A percentile compares a stretch with the other conserved stretches of the same genome.
phyloP scores from a whole-genome alignment of 2,329 filamentous ascomycete genomes.

The Talaromyces sp. region DNA sequence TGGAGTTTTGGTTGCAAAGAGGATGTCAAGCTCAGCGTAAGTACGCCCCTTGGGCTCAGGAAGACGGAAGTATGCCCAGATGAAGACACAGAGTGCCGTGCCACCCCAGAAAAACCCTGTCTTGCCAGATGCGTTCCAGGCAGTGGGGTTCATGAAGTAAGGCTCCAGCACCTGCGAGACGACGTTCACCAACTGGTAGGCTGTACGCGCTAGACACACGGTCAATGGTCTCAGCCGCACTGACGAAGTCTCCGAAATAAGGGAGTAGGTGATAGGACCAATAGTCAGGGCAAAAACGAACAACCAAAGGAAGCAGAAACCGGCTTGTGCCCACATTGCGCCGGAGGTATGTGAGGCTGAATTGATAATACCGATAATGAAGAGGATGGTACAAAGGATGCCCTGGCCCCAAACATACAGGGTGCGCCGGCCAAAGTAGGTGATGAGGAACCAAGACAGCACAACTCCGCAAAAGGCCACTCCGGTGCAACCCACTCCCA shows the following conservation, averaged over 20 bases:
- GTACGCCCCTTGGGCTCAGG: slow-evolving; percentile 32
- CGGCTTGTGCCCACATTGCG: slow-evolving; percentile 36
- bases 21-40: slow-evolving; percentile 34
- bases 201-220: too few relatives aligned
- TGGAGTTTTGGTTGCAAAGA: slow-evolving; percentile 25
- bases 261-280: slow-evolving; percentile 45
- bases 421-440: slow-evolving; percentile 32
- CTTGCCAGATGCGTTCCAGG: slow-evolving; percentile 38
- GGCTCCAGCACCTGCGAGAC: slow-evolving; percentile 41
- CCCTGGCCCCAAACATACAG: slow-evolving; percentile 34
- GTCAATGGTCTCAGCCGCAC: too few relatives aligned
- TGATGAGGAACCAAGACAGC: slow-evolving; percentile 34
- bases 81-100: slow-evolving; percentile 2
- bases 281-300: slow-evolving; percentile 43
- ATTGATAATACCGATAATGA: slow-evolving; percentile 40
- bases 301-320: slow-evolving; percentile 39
- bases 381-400: slow-evolving; percentile 31
- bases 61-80: slow-evolving; percentile 28
- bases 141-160: slow-evolving; percentile 42
- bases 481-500: slow-evolving; percentile 37
- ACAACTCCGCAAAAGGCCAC: slow-evolving; percentile 38
- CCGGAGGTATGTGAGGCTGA: slow-evolving; percentile 51
- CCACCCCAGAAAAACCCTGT: slow-evolving; percentile 23
- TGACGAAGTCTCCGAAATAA: slow-evolving; percentile 44
- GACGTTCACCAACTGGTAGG: slow-evolving; percentile 18